Conservation (phyloP, 768 basidiomycete species). For the Tulasnella sp. region DNA sequence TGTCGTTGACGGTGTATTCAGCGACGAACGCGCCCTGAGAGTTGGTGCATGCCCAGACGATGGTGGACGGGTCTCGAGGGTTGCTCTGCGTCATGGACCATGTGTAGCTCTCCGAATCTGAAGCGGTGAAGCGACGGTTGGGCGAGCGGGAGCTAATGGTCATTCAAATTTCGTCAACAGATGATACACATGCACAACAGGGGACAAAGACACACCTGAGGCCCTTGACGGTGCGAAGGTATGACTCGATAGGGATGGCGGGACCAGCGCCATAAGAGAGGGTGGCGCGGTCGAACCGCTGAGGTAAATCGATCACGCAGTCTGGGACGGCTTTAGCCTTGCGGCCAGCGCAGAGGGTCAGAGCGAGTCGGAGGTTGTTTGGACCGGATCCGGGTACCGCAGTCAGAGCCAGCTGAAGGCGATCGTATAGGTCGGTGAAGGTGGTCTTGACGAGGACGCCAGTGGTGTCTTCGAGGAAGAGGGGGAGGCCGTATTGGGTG, state of each 20-base stretch:
- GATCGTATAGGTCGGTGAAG: slow-evolving; percentile 9
- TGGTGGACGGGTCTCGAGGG: slow-evolving; percentile 2
- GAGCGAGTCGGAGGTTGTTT: neutral
- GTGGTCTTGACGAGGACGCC: slow-evolving; percentile 2
- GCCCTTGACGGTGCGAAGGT: slow-evolving; percentile 3
- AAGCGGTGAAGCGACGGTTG: slow-evolving; percentile 7
- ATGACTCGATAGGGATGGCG: slow-evolving; percentile 1
- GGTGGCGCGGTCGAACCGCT: neutral
- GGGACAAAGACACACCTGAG: neutral
- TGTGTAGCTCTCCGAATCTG: slow-evolving; percentile 8
- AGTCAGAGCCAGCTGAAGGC: neutral
- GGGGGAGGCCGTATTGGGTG: slow-evolving; percentile 15
- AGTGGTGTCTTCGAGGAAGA: slow-evolving; percentile 14
- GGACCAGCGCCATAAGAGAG: neutral
- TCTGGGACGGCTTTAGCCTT: neutral
- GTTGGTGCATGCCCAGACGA: slow-evolving; percentile 1
- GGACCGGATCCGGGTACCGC: neutral
- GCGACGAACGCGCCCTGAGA: neutral
- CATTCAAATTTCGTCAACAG: too few species aligned
- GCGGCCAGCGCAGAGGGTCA: neutral
- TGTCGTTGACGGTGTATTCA: slow-evolving; percentile 10
- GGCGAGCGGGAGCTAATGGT: slow-evolving; percentile 7
- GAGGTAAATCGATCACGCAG: slow-evolving; percentile 3
- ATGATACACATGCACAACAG: neutral
- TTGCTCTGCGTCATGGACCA: neutral